These are phyloP conservation scores for Dissophora globulifera DNA, from an alignment of 192 early-diverging fungal genomes.

Conservation along the genomic window DNA sequence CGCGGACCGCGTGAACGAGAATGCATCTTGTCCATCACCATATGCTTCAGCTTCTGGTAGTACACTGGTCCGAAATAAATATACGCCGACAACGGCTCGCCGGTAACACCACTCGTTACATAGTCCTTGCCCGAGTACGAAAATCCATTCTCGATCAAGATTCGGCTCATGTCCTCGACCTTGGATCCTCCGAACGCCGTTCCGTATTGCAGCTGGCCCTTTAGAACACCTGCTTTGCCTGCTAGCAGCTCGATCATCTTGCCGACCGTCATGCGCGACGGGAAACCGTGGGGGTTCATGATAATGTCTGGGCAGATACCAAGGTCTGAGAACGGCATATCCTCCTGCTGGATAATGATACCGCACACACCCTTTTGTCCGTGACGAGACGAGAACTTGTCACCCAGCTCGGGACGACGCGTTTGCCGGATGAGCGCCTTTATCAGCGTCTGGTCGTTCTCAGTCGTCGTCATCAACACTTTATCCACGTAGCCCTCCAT, in stretches of 20 bases:
- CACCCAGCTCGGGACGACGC: conserved; percentile 94
- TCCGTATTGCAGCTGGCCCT: conserved; percentile 93
- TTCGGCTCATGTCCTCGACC: conserved; percentile 96
- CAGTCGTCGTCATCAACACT: conserved; percentile 91
- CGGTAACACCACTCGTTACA: conserved; percentile 88
- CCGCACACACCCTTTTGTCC: conserved; percentile 98
- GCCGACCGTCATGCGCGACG: conserved; percentile 98
- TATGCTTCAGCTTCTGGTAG: conserved; percentile 99
- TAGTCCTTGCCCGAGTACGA: conserved; percentile 98
- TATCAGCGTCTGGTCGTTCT: conserved; percentile 90
- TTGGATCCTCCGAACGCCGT: conserved; percentile 95
- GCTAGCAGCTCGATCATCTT: conserved; percentile 99
- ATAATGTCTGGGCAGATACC: conserved; percentile 96
- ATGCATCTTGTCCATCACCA: conserved; percentile 99
- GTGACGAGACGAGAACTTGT: conserved; percentile 98
- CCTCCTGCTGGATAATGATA: conserved; percentile 96
- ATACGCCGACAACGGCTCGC: conserved; percentile 92
- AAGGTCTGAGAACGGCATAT: conserved; percentile 95
- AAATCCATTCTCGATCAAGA: conserved; percentile 92
- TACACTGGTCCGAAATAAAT: conserved; percentile 98
- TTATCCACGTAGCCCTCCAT: conserved; percentile 93
- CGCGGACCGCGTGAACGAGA: conserved; percentile 90
- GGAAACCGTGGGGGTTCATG: conserved; percentile 99
- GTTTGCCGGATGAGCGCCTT: conserved; percentile 93
- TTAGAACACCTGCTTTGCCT: conserved; percentile 94